These are phyloP conservation scores for Mesembryanthemum crystallinum DNA, from an alignment of 148 eudicot genomes.

Conservation along the genomic window DNA sequence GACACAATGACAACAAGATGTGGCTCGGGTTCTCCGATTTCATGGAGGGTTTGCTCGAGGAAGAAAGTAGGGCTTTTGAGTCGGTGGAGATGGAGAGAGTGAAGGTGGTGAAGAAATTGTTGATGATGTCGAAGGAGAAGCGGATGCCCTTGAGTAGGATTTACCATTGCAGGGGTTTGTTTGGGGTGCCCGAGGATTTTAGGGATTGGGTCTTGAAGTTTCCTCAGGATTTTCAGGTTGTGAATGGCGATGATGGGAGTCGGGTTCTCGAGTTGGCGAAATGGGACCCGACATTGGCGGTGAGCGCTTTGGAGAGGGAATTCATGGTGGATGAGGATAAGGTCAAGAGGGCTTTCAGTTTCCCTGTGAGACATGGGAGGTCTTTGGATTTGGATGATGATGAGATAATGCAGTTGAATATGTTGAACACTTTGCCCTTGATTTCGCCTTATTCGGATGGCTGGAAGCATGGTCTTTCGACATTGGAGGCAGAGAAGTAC, in stretches of 20 bases:
- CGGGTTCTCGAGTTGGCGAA: slow-evolving; percentile 61
- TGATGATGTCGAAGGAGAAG: slow-evolving; percentile 79
- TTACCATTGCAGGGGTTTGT: slow-evolving; percentile 63
- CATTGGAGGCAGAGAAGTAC: slow-evolving; percentile 87
- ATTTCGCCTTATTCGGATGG: slow-evolving; percentile 97
- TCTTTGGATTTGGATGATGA: slow-evolving; percentile 63
- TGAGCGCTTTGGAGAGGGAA: slow-evolving; percentile 79
- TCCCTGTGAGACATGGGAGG: slow-evolving; percentile 70
- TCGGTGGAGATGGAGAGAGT: slow-evolving; percentile 62
- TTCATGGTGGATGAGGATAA: slow-evolving; percentile 78
- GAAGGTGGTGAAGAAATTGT: slow-evolving; percentile 58
- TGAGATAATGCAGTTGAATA: slow-evolving; percentile 54
- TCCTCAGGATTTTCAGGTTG: slow-evolving; percentile 58
- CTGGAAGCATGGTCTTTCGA: slow-evolving; percentile 67
- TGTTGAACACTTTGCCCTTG: slow-evolving; percentile 83
- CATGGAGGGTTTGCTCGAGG: slow-evolving; percentile 57
- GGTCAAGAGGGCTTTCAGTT: slow-evolving; percentile 65
- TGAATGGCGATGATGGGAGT: slow-evolving; percentile 55
- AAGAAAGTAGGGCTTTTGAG: slow-evolving; percentile 39
- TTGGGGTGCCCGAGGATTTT: slow-evolving; percentile 88
- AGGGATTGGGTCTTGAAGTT: slow-evolving; percentile 69
- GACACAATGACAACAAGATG: slow-evolving; percentile 64
- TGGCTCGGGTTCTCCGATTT: slow-evolving; percentile 84
- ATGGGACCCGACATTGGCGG: slow-evolving; percentile 78
- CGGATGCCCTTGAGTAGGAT: slow-evolving; percentile 71